Percentiles rank a stretch among this genome's conserved stretches.
These are phyloP conservation scores for Tylopilus felleus DNA, from an alignment of 768 basidiomycete species.

Conservation along the genomic window DNA sequence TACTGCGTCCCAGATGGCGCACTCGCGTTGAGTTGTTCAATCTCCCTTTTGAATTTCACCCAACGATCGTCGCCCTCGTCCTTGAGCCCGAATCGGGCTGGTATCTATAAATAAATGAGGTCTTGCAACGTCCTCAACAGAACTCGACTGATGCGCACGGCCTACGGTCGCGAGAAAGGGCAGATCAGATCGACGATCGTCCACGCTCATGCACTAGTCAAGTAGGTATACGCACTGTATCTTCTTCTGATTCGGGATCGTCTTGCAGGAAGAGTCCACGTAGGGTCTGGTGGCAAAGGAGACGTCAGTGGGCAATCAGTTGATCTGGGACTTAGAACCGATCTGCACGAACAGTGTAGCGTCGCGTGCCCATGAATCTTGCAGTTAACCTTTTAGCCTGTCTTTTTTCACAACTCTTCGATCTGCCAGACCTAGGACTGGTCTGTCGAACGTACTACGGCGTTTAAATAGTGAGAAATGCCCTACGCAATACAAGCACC, in stretches of 20 bases:
- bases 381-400: neutral
- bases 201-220: neutral
- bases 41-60: constrained; percentile 38
- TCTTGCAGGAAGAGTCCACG: constrained; percentile 20
- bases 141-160: constrained; percentile 9
- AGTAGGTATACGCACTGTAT: constrained; percentile 7
- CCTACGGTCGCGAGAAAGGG: neutral
- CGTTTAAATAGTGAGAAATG: neutral
- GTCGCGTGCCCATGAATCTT: constrained; percentile 8
- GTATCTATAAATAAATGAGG: constrained; percentile 38
- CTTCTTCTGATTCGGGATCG: constrained; percentile 13
- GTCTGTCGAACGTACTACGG: neutral
- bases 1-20: constrained; percentile 41
- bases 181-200: neutral
- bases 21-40: constrained; percentile 44
- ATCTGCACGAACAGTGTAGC: constrained; percentile 18
- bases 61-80: constrained; percentile 52
- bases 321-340: neutral
- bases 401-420: neutral
- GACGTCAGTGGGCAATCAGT: neutral
- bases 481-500: neutral
- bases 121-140: neutral
- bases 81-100: constrained; percentile 54
- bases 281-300: constrained; percentile 2
- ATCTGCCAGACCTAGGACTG: neutral